Base-by-base conservation (phyloP, 2,329 filamentous ascomycete genomes). In the Aspergillus tamarii region DNA sequence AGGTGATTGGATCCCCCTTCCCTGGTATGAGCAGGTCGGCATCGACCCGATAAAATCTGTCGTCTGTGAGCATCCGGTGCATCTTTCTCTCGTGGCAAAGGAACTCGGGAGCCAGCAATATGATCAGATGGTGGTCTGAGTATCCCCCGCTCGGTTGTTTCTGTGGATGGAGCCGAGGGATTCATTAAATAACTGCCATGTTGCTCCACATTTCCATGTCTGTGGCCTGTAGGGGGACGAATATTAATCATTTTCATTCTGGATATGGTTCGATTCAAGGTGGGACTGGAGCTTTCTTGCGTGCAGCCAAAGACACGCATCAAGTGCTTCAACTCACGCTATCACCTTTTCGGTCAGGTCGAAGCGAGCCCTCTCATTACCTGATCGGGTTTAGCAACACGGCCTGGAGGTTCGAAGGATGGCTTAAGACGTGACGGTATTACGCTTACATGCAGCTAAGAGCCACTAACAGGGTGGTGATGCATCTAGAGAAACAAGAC, bases 11-110 rank as follows among this genome's bases (percentile, higher is more conserved):
- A 12, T 80, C 63, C 6, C 81, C 82, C 21, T 76, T 76, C n/a
- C 82, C 83, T 2, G 83, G 83, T 43, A 85, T 84, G 8, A 85
- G 74, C 21, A 84, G 67, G 26, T 76, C 73, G 8, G 78, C 72
- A 54, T 65, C 52, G 54, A 70, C 68, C 23, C 57, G 48, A 14
- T 63, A 56, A 28, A 62, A 28, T 19, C 16, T 58, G 46, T 39
- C 46, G 26, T 62, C 60, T 16, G 54, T 62, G 16, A 62, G 45
- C 34, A 50, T 21, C 6, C 46, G 36, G 32, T 59, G 48, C 60
- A 62, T 62, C 10, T 8, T 58, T 36, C 12, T 4, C 32, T 54
- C 3, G 10, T 11, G 52, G 3, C 3, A 52, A 32, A 32, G 12
- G 8, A 16, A 4, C 21, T 21, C 21, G 19, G 45, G 21, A 28